Conservation (phyloP, 441 rosid species). For the Pelargonium australe region DNA sequence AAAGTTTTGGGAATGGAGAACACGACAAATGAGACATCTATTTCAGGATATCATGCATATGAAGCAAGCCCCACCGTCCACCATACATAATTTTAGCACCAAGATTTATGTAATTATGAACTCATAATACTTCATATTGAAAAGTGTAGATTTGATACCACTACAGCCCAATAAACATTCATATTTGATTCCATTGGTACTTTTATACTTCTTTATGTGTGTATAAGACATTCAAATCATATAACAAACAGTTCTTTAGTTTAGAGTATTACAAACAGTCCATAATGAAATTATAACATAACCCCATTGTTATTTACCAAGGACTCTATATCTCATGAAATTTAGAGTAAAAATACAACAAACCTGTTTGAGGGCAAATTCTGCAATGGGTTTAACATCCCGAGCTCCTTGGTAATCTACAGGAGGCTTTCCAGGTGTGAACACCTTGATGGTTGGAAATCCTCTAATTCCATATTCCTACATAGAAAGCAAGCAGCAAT, state of each 20-base stretch:
- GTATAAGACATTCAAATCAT: not conserved
- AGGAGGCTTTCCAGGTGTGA: constrained; percentile 86
- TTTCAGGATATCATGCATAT: not conserved
- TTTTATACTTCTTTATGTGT: not conserved
- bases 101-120: not conserved
- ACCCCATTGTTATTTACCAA: not conserved
- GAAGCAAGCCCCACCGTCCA: not conserved
- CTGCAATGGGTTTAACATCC: constrained; percentile 90
- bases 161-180: not conserved
- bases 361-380: constrained; percentile 83
- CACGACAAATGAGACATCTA: not conserved
- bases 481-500: constrained; percentile 19
- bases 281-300: not conserved
- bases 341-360: constrained; percentile 14
- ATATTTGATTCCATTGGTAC: not conserved
- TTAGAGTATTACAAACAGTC: not conserved
- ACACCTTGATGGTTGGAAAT: constrained; percentile 93
- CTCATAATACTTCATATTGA: not conserved
- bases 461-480: constrained; percentile 93
- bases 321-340: not conserved
- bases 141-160: not conserved
- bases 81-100: not conserved
- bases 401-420: constrained; percentile 91
- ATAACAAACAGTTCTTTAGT: no score
- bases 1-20: not conserved